Evolutionary conservation across 2,329 filamentous ascomycete genomes (phyloP), one percentile per base, ranked within the genome.

Genomic region (Diaporthe sp.): DNA sequence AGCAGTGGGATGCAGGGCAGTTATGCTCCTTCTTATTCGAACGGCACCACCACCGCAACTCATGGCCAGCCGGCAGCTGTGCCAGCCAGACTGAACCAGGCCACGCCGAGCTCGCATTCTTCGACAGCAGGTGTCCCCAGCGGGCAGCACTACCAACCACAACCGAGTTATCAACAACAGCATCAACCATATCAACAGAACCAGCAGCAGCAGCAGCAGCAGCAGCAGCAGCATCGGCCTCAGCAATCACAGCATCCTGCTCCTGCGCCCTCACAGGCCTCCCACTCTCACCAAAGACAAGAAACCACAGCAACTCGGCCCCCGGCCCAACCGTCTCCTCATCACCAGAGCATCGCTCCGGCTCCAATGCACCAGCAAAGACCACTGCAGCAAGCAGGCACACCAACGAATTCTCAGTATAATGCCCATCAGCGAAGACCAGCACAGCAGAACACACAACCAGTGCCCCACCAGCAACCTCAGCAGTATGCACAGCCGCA

Each of bases 1-100:
- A 88, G 88, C 0, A 85, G 87, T 49, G 88, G 89, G 0, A 78
- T 91, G 62, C 88, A 90, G 72, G 87, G 87, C 77, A 81, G 76
- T 71, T 79, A 74, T 55, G 57, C 65, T 12, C 57, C 75, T 22
- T 55, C 42, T 53, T 74, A 75, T 58, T 31, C 49, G 25, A 77
- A 75, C 19, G 73, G 75, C 25, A 53, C 73, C 19, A 67, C 73
- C 10, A 46, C 74, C 28, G 25, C 62, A 53, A 34, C 55, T n/a
- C 76, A 74, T 46, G 68, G 57, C n/a, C 25, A 61, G 31, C 53
- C 68, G 2, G 39, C 72, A 28, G 39, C 53, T 67, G 69, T 19
- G 44, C 70, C 70, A 49, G 39, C 75, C 51, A 72, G 74, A 57
- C 46, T 67, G 72, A 58, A 46, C 12, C 51, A 59, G 25, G 34